phyloP scores from a whole-genome alignment of 2,329 filamentous ascomycete species.

The Claviceps africana region DNA sequence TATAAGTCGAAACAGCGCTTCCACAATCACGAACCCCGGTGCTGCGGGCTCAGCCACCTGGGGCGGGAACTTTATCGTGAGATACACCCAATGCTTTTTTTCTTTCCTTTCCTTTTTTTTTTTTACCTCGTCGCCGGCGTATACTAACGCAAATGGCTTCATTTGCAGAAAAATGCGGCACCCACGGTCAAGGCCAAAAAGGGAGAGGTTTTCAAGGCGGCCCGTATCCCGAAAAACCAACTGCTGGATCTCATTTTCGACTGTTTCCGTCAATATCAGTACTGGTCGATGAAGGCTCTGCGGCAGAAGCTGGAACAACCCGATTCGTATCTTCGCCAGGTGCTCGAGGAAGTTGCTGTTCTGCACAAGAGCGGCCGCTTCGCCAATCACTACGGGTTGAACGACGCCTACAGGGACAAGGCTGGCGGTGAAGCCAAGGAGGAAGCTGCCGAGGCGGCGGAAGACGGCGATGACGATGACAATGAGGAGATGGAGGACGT shows the following conservation, averaged over 20 bases:
- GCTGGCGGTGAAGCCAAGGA: constrained; percentile 33
- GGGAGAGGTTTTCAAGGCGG: constrained; percentile 63
- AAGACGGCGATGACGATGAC: constrained; percentile 52
- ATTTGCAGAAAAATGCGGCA: constrained; percentile 37
- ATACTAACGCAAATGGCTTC: too few relatives aligned
- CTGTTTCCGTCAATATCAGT: constrained; percentile 73
- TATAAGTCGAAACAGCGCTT: constrained; percentile 35
- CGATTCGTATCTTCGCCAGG: constrained; percentile 81
- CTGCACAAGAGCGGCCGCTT: constrained; percentile 74
- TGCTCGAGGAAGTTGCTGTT: constrained; percentile 67
- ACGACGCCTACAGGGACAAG: constrained; percentile 36
- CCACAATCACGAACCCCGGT: constrained; percentile 43
- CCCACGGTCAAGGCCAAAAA: constrained; percentile 42
- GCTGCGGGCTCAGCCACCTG: constrained; percentile 23
- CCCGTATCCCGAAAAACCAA: constrained; percentile 78
- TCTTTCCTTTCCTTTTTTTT: constrained; percentile 1
- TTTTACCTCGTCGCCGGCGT: background rate
- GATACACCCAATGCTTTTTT: constrained; percentile 17
- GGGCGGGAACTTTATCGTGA: constrained; percentile 41
- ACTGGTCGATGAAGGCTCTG: constrained; percentile 87
- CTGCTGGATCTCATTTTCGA: constrained; percentile 74
- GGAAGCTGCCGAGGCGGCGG: constrained; percentile 40
- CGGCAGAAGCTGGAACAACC: constrained; percentile 69
- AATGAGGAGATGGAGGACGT: constrained; percentile 71
- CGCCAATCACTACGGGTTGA: constrained; percentile 73